Percentiles rank a stretch among this genome's conserved stretches.
These are phyloP conservation scores for Fraxinus xanthoxyloides DNA, from an alignment of 305 asterid genomes.

Conservation along the genomic window DNA sequence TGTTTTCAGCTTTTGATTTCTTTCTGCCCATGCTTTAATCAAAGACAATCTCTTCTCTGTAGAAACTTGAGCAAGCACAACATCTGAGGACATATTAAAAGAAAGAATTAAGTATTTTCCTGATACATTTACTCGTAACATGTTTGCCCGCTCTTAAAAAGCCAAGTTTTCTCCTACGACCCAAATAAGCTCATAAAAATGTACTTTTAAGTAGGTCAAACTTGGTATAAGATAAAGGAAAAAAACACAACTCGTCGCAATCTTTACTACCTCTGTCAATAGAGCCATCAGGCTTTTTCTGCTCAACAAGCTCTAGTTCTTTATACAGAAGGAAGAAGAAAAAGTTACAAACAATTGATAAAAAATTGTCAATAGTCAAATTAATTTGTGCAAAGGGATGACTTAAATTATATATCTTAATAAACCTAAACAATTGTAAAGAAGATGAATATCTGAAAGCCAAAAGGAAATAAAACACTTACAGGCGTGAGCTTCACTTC, in stretches of 20 bases:
- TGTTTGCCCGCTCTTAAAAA: not conserved
- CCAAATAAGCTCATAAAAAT: no score
- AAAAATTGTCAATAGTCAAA: not conserved
- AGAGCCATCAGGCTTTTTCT: conserved; percentile 39
- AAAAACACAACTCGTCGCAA: not conserved
- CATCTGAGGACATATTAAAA: conserved; percentile 41
- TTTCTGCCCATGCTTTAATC: conserved; percentile 40
- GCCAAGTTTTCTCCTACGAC: no score
- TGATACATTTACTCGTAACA: not conserved
- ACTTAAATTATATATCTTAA: no score
- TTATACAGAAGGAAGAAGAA: conserved; percentile 6
- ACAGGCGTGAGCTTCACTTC: no score
- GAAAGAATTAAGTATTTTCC: conserved; percentile 7
- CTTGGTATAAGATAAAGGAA: no score
- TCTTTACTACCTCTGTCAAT: conserved; percentile 44
- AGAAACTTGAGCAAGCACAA: conserved; percentile 68
- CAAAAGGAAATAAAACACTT: no score
- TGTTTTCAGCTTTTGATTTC: conserved; percentile 78
- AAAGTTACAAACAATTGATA: not conserved
- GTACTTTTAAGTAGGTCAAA: no score
- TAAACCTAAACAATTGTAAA: no score
- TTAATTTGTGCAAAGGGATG: no score
- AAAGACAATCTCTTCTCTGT: conserved; percentile 75
- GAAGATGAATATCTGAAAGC: not conserved
- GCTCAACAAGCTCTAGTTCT: conserved; percentile 23